Percentiles rank a stretch among this genome's conserved stretches.
Conservation (phyloP, 1,284 basidiomycete species). For the Volvariella volvacea region DNA sequence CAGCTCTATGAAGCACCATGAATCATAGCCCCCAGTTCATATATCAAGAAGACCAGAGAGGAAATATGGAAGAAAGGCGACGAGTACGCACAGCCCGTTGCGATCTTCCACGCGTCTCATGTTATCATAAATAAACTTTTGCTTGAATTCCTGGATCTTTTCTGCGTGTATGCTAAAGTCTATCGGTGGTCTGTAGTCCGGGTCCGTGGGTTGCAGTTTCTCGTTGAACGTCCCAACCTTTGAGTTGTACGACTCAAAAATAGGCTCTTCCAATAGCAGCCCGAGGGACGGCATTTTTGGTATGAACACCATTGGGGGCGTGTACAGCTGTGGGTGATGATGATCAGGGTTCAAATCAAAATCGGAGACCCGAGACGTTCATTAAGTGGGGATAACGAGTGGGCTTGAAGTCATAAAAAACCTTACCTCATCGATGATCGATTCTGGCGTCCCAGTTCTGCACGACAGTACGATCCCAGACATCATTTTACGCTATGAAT, state of each 20-base stretch:
- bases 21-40: no score
- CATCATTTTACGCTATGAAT: constrained; percentile 92
- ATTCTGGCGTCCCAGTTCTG: constrained; percentile 69
- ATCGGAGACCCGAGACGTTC: background rate
- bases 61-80: constrained; percentile 5
- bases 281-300: constrained; percentile 97
- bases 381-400: background rate
- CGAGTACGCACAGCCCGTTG: constrained; percentile 65
- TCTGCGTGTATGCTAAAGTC: constrained; percentile 64
- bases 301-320: constrained; percentile 75
- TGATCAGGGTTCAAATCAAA: background rate
- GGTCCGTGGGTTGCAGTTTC: constrained; percentile 41
- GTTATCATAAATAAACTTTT: constrained; percentile 75
- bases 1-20: no score
- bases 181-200: constrained; percentile 59
- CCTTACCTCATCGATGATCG: constrained; percentile 65
- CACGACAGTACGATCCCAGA: constrained; percentile 75
- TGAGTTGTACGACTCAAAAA: constrained; percentile 78
- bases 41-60: no score
- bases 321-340: constrained; percentile 47
- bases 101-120: constrained; percentile 82
- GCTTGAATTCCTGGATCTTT: constrained; percentile 75
- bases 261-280: constrained; percentile 88
- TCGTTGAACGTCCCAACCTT: constrained; percentile 58
- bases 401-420: background rate